Evolutionary conservation across 1,284 basidiomycete species (phyloP).

Genomic region (Cutaneotrichosporon spelunceum): DNA sequence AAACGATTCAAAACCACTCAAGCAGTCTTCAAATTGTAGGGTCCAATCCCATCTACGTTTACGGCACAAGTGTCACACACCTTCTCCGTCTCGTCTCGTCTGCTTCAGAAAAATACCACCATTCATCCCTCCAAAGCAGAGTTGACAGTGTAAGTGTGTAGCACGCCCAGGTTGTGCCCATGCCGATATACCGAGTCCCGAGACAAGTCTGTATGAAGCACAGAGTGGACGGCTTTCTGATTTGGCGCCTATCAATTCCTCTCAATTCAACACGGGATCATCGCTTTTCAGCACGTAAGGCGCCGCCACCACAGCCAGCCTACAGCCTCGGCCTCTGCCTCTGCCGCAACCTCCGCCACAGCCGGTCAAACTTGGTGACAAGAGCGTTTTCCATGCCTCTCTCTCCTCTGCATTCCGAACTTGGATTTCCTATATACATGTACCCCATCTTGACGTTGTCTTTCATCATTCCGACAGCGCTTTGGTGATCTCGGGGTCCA

Average conservation of each 20-base stretch:
- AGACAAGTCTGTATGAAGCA: too few species aligned
- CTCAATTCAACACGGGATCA: neutral
- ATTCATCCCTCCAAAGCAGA: too few species aligned
- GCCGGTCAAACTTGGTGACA: too few species aligned
- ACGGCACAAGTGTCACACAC: neutral
- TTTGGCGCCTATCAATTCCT: neutral
- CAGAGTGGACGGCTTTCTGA: too few species aligned
- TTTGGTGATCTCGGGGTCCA: neutral
- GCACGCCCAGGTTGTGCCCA: too few species aligned
- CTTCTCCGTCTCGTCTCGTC: neutral
- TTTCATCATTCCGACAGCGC: neutral
- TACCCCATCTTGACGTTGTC: neutral
- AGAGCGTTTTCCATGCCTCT: neutral
- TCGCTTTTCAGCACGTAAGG: neutral
- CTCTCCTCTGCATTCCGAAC: neutral
- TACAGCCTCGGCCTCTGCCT: neutral
- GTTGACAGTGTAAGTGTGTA: too few species aligned
- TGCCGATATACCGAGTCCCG: too few species aligned
- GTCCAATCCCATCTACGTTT: neutral
- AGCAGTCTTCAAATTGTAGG: neutral
- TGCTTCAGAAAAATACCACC: too few species aligned
- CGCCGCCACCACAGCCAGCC: neutral
- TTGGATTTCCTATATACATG: neutral
- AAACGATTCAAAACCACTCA: neutral
- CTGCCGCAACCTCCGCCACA: neutral